Evolutionary conservation across 2,329 filamentous ascomycete species (phyloP).

Genomic region (Exophiala viscosa): DNA sequence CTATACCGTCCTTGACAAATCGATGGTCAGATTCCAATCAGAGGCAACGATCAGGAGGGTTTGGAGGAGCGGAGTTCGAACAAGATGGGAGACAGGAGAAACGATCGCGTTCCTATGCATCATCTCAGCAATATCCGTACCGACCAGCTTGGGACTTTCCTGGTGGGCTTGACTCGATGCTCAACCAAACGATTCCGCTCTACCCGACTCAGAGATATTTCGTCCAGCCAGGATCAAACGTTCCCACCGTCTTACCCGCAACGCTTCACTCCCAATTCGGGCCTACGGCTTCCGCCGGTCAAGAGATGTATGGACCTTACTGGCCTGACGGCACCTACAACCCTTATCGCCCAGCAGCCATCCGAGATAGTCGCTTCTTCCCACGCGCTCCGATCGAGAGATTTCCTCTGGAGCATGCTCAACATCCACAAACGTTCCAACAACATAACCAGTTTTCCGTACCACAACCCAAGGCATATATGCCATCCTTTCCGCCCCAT

Average conservation of each 20-base stretch:
- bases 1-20: constrained; percentile 27
- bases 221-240: constrained; percentile 46
- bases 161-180: constrained; percentile 56
- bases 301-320: constrained; percentile 58
- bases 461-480: constrained; percentile 7
- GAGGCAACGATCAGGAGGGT: constrained; percentile 1
- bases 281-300: constrained; percentile 56
- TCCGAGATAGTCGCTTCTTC: constrained; percentile 51
- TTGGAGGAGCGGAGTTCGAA: constrained; percentile 4
- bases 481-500: constrained; percentile 2
- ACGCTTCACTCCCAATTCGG: constrained; percentile 55
- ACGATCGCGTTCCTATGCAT: constrained; percentile 8
- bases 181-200: constrained; percentile 54
- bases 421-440: constrained; percentile 11
- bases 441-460: constrained; percentile 5
- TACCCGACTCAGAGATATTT: constrained; percentile 39
- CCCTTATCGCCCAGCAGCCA: constrained; percentile 57
- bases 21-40: constrained; percentile 32
- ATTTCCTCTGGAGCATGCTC: constrained; percentile 21
- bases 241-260: constrained; percentile 59
- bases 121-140: constrained; percentile 10
- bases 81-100: constrained; percentile 14
- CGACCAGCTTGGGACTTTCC: constrained; percentile 29
- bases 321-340: constrained; percentile 62
- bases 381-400: constrained; percentile 19